These are phyloP conservation scores for Senecio squalidus DNA, from an alignment of 140 eudicot species.

Conservation along the genomic window DNA sequence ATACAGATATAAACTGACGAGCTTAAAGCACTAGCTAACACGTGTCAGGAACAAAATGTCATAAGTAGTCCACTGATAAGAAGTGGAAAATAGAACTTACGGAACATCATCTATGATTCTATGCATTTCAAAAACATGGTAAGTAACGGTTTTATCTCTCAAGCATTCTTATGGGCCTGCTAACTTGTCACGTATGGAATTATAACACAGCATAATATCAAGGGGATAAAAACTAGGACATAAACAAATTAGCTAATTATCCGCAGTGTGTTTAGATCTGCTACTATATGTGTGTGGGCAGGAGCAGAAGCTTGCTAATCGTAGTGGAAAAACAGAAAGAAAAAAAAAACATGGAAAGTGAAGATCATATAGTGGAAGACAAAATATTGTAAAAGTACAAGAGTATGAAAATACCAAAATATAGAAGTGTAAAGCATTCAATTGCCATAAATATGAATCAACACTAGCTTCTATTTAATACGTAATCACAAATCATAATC, in stretches of 20 bases:
- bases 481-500: conserved; percentile 11
- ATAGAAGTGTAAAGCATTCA: background rate
- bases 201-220: background rate
- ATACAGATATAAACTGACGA: background rate
- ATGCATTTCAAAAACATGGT: background rate
- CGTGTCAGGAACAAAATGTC: background rate
- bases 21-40: background rate
- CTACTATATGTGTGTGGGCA: background rate
- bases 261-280: background rate
- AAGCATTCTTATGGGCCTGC: conserved; percentile 6
- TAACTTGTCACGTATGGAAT: conserved; percentile 7
- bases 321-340: background rate
- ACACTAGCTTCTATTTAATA: conserved; percentile 12
- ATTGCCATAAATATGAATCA: background rate
- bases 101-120: no score
- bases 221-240: background rate
- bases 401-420: background rate
- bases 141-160: background rate
- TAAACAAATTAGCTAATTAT: no score
- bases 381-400: background rate
- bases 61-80: no score
- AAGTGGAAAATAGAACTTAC: no score
- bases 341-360: background rate
- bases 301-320: background rate
- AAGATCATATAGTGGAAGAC: background rate